Evolutionary conservation across 352 stramenopile species (phyloP).

Genomic region (Nothophytophthora sp.): DNA sequence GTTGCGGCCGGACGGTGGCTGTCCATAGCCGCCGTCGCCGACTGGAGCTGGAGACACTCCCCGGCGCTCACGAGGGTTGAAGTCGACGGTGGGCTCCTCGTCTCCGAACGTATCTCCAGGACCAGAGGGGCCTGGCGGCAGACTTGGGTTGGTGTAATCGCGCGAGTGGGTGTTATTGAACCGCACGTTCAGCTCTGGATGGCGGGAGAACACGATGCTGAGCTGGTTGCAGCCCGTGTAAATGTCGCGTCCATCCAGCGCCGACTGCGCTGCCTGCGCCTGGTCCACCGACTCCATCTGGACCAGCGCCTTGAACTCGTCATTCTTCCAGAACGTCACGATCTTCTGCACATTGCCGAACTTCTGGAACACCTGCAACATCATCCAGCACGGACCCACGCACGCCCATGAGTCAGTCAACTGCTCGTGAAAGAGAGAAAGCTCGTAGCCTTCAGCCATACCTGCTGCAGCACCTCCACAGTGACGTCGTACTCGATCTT

Average conservation of each 20-base stretch:
- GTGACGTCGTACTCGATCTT: constrained; percentile 88
- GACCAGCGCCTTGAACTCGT: constrained; percentile 81
- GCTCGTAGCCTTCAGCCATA: not conserved
- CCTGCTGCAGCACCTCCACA: constrained; percentile 78
- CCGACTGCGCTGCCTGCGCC: constrained; percentile 63
- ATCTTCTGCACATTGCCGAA: constrained; percentile 86
- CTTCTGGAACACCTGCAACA: constrained; percentile 68
- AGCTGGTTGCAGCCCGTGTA: constrained; percentile 88
- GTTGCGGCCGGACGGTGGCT: constrained; percentile 18
- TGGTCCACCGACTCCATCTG: constrained; percentile 80
- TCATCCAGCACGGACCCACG: not conserved
- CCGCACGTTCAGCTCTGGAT: constrained; percentile 66
- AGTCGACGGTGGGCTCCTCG: constrained; percentile 1
- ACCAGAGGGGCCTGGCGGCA: constrained; percentile 45
- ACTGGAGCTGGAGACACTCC: constrained; percentile 5
- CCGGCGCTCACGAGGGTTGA: constrained; percentile 14
- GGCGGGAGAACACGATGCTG: constrained; percentile 76
- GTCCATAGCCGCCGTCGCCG: constrained; percentile 16
- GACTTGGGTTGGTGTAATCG: constrained; percentile 76
- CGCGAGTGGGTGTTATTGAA: constrained; percentile 78
- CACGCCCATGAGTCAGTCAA: constrained; percentile 2
- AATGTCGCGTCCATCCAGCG: constrained; percentile 80
- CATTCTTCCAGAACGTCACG: constrained; percentile 82
- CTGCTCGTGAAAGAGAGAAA: not conserved
- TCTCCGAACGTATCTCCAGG: constrained; percentile 15